Conservation (phyloP, 768 basidiomycete genomes). For the Termitomyces sp. region DNA sequence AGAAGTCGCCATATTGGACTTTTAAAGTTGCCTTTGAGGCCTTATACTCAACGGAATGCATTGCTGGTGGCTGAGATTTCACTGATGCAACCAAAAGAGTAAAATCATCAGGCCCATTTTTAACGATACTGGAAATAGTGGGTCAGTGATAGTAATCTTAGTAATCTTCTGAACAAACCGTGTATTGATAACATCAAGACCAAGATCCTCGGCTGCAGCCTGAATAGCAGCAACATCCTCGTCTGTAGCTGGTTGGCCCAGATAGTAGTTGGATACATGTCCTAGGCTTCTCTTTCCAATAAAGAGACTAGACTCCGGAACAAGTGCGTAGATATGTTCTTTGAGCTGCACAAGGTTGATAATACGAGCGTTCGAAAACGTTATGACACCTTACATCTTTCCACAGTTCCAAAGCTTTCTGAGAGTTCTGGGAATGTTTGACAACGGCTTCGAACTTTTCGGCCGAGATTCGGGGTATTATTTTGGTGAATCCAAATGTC, state of each 20-base stretch:
- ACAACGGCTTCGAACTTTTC: conserved; percentile 63
- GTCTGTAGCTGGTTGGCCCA: conserved; percentile 66
- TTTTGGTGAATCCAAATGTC: conserved; percentile 82
- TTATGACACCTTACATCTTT: conserved; percentile 33
- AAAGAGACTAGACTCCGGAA: conserved; percentile 61
- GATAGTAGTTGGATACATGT: conserved; percentile 83
- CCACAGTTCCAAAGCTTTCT: conserved; percentile 57
- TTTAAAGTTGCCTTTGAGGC: conserved; percentile 44
- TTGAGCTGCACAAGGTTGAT: conserved; percentile 35
- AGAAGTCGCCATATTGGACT: conserved; percentile 75
- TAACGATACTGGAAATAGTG: conserved; percentile 51
- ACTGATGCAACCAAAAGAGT: conserved; percentile 74
- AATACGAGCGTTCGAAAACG: background rate
- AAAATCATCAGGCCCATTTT: conserved; percentile 56
- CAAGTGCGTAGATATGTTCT: conserved; percentile 64
- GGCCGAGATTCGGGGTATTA: conserved; percentile 63
- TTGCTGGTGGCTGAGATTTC: conserved; percentile 28
- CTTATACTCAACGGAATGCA: conserved; percentile 41
- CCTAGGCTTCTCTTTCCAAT: conserved; percentile 78
- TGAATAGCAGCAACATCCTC: conserved; percentile 77
- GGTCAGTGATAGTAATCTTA: background rate
- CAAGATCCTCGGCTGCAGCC: conserved; percentile 65
- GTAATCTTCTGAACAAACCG: conserved; percentile 37
- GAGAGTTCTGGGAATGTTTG: conserved; percentile 50
- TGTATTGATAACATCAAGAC: conserved; percentile 77